phyloP scores from a whole-genome alignment of 202 grass and related monocot genomes.

The Saccharum hybrid region DNA sequence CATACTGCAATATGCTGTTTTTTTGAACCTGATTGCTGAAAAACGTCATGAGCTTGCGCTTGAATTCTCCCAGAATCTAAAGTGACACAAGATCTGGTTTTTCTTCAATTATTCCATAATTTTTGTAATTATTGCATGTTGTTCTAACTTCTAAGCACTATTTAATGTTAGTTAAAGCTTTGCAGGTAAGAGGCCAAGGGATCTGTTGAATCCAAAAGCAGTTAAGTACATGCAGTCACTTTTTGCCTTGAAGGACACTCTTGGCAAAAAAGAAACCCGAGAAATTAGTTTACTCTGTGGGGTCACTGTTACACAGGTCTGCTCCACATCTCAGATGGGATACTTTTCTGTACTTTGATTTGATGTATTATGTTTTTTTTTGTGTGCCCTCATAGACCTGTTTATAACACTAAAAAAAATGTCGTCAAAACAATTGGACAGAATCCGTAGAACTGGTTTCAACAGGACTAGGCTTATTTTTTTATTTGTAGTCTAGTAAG shows the following conservation, averaged over 20 bases:
- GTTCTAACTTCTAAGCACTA: slow-evolving; percentile 11
- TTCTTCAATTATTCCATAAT: background rate
- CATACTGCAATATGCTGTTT: background rate
- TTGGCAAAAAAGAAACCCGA: slow-evolving; percentile 93
- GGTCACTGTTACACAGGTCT: slow-evolving; percentile 83
- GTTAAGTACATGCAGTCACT: slow-evolving; percentile 86
- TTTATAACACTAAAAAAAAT: slow-evolving; percentile 10
- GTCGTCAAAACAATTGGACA: slow-evolving; percentile 10
- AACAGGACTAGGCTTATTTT: background rate
- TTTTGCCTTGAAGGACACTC: slow-evolving; percentile 93
- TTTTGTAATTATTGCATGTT: slow-evolving; percentile 3
- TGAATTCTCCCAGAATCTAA: background rate
- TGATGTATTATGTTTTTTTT: slow-evolving; percentile 2
- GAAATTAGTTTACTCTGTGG: slow-evolving; percentile 89
- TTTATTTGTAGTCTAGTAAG: background rate
- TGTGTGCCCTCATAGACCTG: slow-evolving; percentile 23
- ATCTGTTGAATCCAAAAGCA: slow-evolving; percentile 95
- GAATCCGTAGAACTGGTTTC: slow-evolving; percentile 4
- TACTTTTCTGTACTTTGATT: slow-evolving; percentile 36
- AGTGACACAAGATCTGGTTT: slow-evolving; percentile 16
- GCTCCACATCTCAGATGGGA: slow-evolving; percentile 35
- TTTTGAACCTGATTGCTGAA: slow-evolving; percentile 23
- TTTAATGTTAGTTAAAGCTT: slow-evolving; percentile 42
- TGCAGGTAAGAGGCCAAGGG: slow-evolving; percentile 92
- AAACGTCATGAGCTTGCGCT: background rate